Conservation (phyloP, 2,329 filamentous ascomycete species). For the Cryphonectria parasitica region DNA sequence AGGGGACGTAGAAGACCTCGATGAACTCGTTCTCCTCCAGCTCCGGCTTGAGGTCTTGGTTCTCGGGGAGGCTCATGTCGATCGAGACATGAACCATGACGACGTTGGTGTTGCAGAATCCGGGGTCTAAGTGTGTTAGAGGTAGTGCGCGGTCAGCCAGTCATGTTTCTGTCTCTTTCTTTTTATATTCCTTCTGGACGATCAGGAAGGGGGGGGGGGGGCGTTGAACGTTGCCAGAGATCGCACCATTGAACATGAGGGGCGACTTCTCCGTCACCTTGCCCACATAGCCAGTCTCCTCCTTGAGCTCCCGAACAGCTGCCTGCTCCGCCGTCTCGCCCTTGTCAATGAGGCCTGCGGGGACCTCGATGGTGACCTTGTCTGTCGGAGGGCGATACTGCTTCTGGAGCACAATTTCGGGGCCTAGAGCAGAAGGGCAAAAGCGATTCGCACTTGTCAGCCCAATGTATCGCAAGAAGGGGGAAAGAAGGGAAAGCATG, state of each 20-base stretch:
- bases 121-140: slow-evolving; percentile 49
- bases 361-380: slow-evolving; percentile 64
- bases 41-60: slow-evolving; percentile 69
- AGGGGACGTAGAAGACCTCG: slow-evolving; percentile 72
- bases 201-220: too few relatives aligned
- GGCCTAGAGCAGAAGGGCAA: slow-evolving; percentile 38
- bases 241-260: slow-evolving; percentile 64
- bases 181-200: too few relatives aligned
- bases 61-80: slow-evolving; percentile 70
- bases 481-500: neutral
- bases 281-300: slow-evolving; percentile 70
- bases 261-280: slow-evolving; percentile 60
- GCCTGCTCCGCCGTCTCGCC: slow-evolving; percentile 65
- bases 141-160: neutral
- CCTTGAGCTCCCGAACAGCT: slow-evolving; percentile 65
- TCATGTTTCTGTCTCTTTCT: neutral
- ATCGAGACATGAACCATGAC: slow-evolving; percentile 74
- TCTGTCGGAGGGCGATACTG: slow-evolving; percentile 68
- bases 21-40: slow-evolving; percentile 84
- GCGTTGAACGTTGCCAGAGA: too few relatives aligned
- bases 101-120: slow-evolving; percentile 69
- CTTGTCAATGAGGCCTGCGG: slow-evolving; percentile 66
- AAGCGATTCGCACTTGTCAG: slow-evolving; percentile 1
- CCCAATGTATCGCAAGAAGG: neutral
- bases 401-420: slow-evolving; percentile 66